Conservation (phyloP, 129 eudicot species). For the Flaveria robusta region DNA sequence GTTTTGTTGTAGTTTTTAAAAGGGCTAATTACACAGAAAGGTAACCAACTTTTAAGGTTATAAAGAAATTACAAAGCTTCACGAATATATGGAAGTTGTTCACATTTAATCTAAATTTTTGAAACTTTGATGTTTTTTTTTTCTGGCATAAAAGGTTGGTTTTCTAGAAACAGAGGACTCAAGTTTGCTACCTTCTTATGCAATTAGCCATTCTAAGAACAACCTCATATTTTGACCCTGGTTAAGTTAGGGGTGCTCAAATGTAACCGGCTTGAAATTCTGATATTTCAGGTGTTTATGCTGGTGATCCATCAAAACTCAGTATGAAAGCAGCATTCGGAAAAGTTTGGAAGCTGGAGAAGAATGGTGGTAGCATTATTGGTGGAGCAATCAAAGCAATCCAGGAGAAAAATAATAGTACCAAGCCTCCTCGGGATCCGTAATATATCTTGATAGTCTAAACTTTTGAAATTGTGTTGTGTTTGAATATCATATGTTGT, state of each 20-base stretch:
- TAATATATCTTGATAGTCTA: conserved; percentile 44
- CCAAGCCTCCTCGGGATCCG: conserved; percentile 81
- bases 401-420: conserved; percentile 50
- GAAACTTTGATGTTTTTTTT: neutral
- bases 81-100: neutral
- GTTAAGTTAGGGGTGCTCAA: conserved; percentile 1
- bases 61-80: neutral
- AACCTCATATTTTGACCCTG: neutral
- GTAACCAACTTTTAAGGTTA: neutral
- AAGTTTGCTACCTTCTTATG: neutral
- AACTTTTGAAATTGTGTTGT: neutral
- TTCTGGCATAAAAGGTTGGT: neutral
- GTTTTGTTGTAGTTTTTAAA: neutral
- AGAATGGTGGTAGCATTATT: conserved; percentile 86
- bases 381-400: conserved; percentile 87
- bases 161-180: neutral
- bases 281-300: conserved; percentile 76
- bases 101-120: neutral
- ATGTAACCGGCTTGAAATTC: neutral
- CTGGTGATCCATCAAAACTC: conserved; percentile 91
- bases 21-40: neutral
- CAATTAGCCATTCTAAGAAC: neutral
- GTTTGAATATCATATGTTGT: conserved; percentile 24
- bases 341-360: conserved; percentile 90
- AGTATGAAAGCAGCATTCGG: conserved; percentile 99